phyloP scores from a whole-genome alignment of 257 asterid genomes.

The Solanum chmielewskii region DNA sequence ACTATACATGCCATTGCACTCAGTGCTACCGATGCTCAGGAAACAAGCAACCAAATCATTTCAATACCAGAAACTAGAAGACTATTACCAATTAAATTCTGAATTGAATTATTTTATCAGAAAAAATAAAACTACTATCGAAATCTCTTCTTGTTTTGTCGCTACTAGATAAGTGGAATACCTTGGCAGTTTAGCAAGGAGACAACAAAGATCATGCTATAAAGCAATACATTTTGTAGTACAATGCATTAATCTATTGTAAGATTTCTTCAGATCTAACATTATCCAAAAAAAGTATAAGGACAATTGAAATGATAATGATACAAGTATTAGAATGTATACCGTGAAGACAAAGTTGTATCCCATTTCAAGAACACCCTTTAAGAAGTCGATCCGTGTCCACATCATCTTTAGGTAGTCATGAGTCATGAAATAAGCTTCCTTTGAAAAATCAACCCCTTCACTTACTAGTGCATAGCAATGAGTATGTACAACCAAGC shows the following conservation, averaged over 20 bases:
- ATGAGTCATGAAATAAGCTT: slow-evolving; percentile 28
- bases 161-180: background rate
- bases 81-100: background rate
- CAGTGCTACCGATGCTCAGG: background rate
- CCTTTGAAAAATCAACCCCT: slow-evolving; percentile 27
- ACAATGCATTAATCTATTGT: background rate
- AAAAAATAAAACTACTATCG: background rate
- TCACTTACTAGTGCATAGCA: slow-evolving; percentile 26
- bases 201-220: slow-evolving; percentile 11
- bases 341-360: slow-evolving; percentile 48
- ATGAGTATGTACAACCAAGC: slow-evolving; percentile 16
- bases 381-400: slow-evolving; percentile 37
- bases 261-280: background rate
- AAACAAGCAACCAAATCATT: background rate
- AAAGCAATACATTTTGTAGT: background rate
- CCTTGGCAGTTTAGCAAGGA: background rate
- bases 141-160: background rate
- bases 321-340: background rate
- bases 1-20: background rate
- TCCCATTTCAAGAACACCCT: slow-evolving; percentile 32
- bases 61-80: background rate
- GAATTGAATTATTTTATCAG: background rate
- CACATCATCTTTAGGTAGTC: slow-evolving; percentile 46
- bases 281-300: background rate
- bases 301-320: background rate